Percentiles rank a stretch among this genome's conserved stretches.
Conservation (phyloP, 2,329 filamentous ascomycete genomes). For the Hypoxylon sp. region DNA sequence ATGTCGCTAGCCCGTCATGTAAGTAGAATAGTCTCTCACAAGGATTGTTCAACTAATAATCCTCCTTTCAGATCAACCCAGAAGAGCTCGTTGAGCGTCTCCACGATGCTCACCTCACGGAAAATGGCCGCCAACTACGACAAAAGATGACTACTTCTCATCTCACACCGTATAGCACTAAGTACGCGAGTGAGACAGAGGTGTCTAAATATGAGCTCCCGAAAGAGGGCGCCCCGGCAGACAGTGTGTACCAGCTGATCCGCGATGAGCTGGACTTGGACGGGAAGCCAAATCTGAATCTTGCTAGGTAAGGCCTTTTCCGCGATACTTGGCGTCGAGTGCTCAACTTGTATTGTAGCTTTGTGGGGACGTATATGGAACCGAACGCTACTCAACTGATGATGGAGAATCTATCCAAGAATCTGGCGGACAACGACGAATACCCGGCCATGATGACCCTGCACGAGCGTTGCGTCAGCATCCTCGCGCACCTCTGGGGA, state of each 20-base stretch:
- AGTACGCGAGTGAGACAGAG: slow-evolving; percentile 68
- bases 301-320: slow-evolving; percentile 64
- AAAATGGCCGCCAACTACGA: slow-evolving; percentile 57
- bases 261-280: slow-evolving; percentile 75
- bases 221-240: slow-evolving; percentile 69
- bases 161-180: slow-evolving; percentile 70
- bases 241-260: slow-evolving; percentile 76
- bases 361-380: slow-evolving; percentile 82
- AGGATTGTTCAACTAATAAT: not conserved
- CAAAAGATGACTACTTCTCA: slow-evolving; percentile 63
- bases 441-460: slow-evolving; percentile 72
- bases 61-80: slow-evolving; percentile 62
- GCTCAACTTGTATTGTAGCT: slow-evolving; percentile 58
- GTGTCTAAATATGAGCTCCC: slow-evolving; percentile 74
- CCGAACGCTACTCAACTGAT: slow-evolving; percentile 75
- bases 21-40: slow-evolving; percentile 5
- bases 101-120: slow-evolving; percentile 60
- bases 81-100: slow-evolving; percentile 70
- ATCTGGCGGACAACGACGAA: slow-evolving; percentile 79
- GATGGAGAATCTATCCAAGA: slow-evolving; percentile 78
- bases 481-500: slow-evolving; percentile 77
- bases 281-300: slow-evolving; percentile 76
- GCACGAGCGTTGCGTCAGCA: slow-evolving; percentile 77
- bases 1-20: slow-evolving; percentile 44
- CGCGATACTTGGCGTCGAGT: slow-evolving; percentile 10